Base-by-base conservation (phyloP, 441 rosid genomes). In the Corymbia citriodora region DNA sequence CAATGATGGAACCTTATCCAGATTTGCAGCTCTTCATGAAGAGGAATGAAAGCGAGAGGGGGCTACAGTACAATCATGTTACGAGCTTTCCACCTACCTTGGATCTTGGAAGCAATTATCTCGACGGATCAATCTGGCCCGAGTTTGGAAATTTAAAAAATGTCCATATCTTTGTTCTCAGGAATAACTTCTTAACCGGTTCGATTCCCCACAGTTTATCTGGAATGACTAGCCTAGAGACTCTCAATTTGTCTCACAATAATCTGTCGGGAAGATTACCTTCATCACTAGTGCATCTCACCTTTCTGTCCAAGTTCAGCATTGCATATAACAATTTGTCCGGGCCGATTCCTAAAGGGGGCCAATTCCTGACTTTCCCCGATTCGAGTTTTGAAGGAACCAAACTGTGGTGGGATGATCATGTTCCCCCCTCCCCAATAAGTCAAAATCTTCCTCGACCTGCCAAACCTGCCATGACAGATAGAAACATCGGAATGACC, bases 331-430 rank as follows among this genome's bases (percentile, higher is more conserved):
- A 97, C 92, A 90, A 89, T 33, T 95, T 97, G n/a, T 88, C 65
- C 6, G 99, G 99, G 70, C 91, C 36, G 27, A 94, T 97, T 50
- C 99, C 99, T 23, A 87, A 91, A 1, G 96, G 94, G 88, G 95
- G 95, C 89, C 99, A 97, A 91, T 96, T 97, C 93, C 94, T 68
- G 82, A 96, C 96, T 31, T 97, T 97, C 70, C 97, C 98, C 10
- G 95, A 95, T 92, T 93, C 99, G 74, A 96, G 99, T 94, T 96
- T 96, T 17, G 98, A 96, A 92, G 96, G 94, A 40, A 97, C 96
- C 87, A 29, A 88, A 89, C 98, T 97, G 29, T 96, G 99, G 33
- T 45, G 99, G 98, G 33, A 33, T 48, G 97, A 96, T 55, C 97
- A 95, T 33, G 89, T 93, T 87, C 55, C 90, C 88, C 90, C 90